These are phyloP conservation scores for Phytophthora capsici DNA, from an alignment of 352 stramenopile species.

Conservation along the genomic window DNA sequence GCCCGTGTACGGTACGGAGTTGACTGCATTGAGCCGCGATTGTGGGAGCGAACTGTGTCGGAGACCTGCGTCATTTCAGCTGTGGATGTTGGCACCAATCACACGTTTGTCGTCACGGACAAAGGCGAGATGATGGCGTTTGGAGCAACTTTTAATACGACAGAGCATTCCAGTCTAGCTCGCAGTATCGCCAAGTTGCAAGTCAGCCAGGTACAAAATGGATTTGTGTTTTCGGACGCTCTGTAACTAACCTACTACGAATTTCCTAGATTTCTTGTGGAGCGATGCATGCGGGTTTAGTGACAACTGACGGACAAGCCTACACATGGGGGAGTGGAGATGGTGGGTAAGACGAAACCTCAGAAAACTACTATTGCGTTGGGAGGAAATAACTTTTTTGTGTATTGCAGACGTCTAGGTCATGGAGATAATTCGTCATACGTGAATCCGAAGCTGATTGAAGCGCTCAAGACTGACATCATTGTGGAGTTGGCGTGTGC, in stretches of 20 bases:
- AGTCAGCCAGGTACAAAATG: slow-evolving; percentile 53
- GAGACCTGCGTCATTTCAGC: slow-evolving; percentile 61
- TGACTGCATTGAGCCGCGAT: slow-evolving; percentile 57
- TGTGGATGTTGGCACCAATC: slow-evolving; percentile 74
- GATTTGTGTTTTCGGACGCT: no score
- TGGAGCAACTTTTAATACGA: slow-evolving; percentile 71
- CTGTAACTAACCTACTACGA: background rate
- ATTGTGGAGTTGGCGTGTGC: slow-evolving; percentile 82
- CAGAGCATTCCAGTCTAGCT: slow-evolving; percentile 61
- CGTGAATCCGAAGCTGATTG: slow-evolving; percentile 77
- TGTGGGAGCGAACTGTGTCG: slow-evolving; percentile 75
- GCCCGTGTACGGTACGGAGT: slow-evolving; percentile 65
- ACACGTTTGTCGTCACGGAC: slow-evolving; percentile 69
- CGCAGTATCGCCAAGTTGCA: slow-evolving; percentile 63
- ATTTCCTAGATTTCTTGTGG: slow-evolving; percentile 73
- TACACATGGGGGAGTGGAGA: slow-evolving; percentile 89
- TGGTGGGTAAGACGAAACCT: slow-evolving; percentile 61
- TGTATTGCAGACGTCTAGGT: slow-evolving; percentile 55
- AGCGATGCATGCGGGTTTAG: slow-evolving; percentile 75
- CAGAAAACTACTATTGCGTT: background rate
- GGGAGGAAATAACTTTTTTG: background rate
- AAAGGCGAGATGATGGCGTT: slow-evolving; percentile 67
- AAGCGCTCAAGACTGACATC: slow-evolving; percentile 72
- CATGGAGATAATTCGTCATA: slow-evolving; percentile 78
- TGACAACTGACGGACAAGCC: slow-evolving; percentile 73